Evolutionary conservation across 768 basidiomycete species (phyloP), one percentile per base, ranked within the genome.

Genomic region (Psilocybe cubensis): DNA sequence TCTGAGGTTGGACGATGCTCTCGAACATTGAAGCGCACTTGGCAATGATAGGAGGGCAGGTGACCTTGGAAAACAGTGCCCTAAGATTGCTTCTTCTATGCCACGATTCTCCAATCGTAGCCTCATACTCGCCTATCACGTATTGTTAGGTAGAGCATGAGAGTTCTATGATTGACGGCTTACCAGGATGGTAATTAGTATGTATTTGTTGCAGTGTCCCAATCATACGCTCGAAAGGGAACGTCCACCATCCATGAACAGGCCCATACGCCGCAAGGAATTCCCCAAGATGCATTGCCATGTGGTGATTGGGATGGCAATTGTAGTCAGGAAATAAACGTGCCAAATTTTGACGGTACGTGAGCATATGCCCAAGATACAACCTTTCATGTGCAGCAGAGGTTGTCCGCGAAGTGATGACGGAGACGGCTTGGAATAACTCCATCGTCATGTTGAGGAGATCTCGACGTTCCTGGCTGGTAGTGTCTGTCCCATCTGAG

Each of bases 191-290:
- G 17, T 56, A 56, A 56, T 79, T 80, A 0, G 60, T 74, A 4
- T 60, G 46, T 7, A 76, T 62, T 1, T 59, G 43, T 42, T 79
- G 76, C 0, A 79, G 58, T 29, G 62, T 66, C 0, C 77, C 72
- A 72, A n/a, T n/a, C n/a, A n/a, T n/a, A n/a, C n/a, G n/a, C n/a
- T n/a, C n/a, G n/a, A n/a, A n/a, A n/a, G n/a, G 74, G 57, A 73
- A 79, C 2, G 65, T 62, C 73, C 74, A 78, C 78, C 74, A 79
- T 1, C 67, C 68, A 38, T 66, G 64, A 0, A 72, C 63, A n/a
- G 75, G 76, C 0, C 78, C 72, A 54, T 47, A 58, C n/a, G 75
- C 40, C 35, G 70, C 73, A 24, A 71, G 54, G 3, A 56, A 41
- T 5, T 57, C 55, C 1, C 29, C 18, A 7, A 53, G 42, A 29